These are phyloP conservation scores for Ustilago tritici DNA, from an alignment of 1,284 basidiomycete genomes.

Conservation along the genomic window DNA sequence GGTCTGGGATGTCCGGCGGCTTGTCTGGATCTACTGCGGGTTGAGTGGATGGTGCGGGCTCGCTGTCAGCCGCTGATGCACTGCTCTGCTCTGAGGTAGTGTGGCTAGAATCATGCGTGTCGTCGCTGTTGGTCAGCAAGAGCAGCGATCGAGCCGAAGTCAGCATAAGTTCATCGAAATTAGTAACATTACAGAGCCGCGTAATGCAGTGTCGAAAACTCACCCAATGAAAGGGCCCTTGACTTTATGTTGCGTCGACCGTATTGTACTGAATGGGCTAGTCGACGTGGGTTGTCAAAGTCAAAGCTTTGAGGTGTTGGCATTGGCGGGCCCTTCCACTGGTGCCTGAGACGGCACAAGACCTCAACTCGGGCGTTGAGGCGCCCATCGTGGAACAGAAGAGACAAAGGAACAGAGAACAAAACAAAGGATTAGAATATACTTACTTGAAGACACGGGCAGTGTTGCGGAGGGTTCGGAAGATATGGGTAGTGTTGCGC, in stretches of 20 bases:
- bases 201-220: constrained; percentile 6
- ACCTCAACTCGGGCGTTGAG: not conserved
- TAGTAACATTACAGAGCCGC: not conserved
- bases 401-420: not conserved
- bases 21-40: constrained; percentile 32
- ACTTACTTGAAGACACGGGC: constrained; percentile 82
- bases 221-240: constrained; percentile 42
- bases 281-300: constrained; percentile 2
- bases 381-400: not conserved
- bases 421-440: not conserved
- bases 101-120: constrained; percentile 4
- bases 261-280: not conserved
- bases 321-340: constrained; percentile 28
- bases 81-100: constrained; percentile 11
- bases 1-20: constrained; percentile 16
- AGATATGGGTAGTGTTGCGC: constrained; percentile 85
- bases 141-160: not conserved
- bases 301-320: constrained; percentile 2
- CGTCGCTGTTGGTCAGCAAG: constrained; percentile 15
- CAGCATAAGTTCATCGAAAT: not conserved
- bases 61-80: constrained; percentile 1
- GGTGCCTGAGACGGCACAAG: constrained; percentile 5
- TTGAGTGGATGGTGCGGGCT: not conserved
- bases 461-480: constrained; percentile 83
- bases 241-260: not conserved